Evolutionary conservation across 1,284 basidiomycete species (phyloP), one percentile per base, ranked within the genome.

Genomic region (Wallemia hederae): DNA sequence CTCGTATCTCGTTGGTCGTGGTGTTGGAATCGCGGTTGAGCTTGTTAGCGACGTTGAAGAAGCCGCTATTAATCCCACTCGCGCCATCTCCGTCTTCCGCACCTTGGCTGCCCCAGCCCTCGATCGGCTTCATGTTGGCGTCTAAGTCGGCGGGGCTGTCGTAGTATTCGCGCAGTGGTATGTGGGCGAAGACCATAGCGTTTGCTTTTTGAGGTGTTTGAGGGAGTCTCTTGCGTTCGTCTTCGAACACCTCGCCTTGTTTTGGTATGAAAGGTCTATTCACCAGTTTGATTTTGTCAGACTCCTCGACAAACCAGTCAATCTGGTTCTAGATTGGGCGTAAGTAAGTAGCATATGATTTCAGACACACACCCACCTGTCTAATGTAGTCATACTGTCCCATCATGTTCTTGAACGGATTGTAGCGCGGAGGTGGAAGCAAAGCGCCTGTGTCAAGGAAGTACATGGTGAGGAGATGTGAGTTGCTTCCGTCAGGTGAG

Each of bases 401-500:
- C 0, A 63, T 56, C 17, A 64, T 65, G 27, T 66, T 62, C 28
- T 49, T 49, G 62, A 59, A 39, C 63, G 62, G 58, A 66, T 58
- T 61, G 60, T 58, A 59, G 58, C 34, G 60, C 59, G 33, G 60
- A 57, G 59, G 24, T 59, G 14, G 34, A 11, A 60, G 17, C 11
- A 55, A 19, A 7, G 9, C 39, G 39, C 22, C 14, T n/a, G 39
- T 49, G 19, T 72, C 72, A 55, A 60, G 61, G 0, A 70, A 70
- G 59, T 66, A 66, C 1, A 73, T 60, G 57, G 70, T 68, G 63
- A 73, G 64, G 29, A 69, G 61, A 58, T 71, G 70, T 70, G 62
- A 17, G 5, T 49, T 49, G 14, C 14, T 17, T 9, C 39, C 25
- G 25, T 58, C 56, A 7, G 56, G 56, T 3, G 56, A 58, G 17